Conservation (phyloP, 139 green algal genomes). For the Yamagishiella unicocca region DNA sequence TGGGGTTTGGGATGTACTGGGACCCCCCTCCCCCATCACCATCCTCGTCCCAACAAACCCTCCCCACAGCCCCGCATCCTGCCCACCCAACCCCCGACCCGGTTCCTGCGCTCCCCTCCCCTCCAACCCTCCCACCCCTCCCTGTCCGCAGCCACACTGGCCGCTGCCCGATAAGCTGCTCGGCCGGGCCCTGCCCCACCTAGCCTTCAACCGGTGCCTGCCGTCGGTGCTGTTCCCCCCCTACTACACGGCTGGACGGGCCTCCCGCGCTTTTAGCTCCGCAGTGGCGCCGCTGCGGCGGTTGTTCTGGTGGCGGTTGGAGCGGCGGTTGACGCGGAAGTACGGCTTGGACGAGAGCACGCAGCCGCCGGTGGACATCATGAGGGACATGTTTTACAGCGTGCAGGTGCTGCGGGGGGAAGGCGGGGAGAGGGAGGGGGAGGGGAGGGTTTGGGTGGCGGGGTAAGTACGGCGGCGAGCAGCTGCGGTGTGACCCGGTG, state of each 20-base stretch:
- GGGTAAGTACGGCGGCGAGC: no score
- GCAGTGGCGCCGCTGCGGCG: constrained; percentile 31
- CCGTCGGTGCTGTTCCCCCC: constrained; percentile 35
- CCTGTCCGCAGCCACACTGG: constrained; percentile 11
- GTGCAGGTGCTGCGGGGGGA: background rate
- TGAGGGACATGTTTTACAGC: constrained; percentile 39
- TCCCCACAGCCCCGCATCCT: no score
- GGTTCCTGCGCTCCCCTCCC: background rate
- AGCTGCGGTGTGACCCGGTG: no score
- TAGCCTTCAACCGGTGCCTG: constrained; percentile 11
- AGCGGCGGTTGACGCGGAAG: constrained; percentile 20
- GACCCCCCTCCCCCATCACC: no score
- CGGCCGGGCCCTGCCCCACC: constrained; percentile 12
- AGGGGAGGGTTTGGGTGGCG: no score
- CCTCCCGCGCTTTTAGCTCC: background rate
- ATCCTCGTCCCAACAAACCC: no score
- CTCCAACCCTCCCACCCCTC: background rate
- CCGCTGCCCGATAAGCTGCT: constrained; percentile 13
- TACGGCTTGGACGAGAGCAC: background rate
- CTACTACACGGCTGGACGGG: constrained; percentile 22
- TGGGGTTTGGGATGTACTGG: no score
- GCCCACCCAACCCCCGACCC: background rate
- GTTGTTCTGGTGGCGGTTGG: constrained; percentile 38
- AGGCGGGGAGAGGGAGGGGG: no score
- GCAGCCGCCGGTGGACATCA: constrained; percentile 7